phyloP scores from a whole-genome alignment of 352 stramenopile genomes.

The Pythium periplocum region DNA sequence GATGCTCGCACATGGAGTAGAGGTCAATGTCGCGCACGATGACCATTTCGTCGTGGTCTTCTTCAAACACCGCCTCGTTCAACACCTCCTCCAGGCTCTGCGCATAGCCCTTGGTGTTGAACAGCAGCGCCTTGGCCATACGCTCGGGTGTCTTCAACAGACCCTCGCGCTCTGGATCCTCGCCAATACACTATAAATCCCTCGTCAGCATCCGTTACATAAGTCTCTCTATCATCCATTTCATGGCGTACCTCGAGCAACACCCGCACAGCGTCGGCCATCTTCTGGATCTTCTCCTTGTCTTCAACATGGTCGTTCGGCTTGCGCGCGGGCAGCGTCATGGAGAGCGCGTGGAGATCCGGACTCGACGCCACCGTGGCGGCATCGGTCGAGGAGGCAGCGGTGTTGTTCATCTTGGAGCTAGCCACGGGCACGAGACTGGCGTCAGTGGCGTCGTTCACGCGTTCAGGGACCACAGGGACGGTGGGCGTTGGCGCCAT shows the following conservation, averaged over 20 bases:
- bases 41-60: constrained; percentile 99
- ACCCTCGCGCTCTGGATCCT: constrained; percentile 93
- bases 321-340: constrained; percentile 50
- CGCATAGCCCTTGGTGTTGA: constrained; percentile 95
- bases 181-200: constrained; percentile 78
- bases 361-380: neutral
- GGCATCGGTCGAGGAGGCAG: neutral
- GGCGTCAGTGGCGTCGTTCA: constrained; percentile 6
- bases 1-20: constrained; percentile 99
- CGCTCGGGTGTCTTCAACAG: constrained; percentile 95
- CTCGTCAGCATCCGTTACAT: no score
- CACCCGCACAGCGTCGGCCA: constrained; percentile 90
- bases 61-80: constrained; percentile 98
- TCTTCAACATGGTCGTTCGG: constrained; percentile 70
- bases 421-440: neutral
- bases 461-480: constrained; percentile 7
- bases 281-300: constrained; percentile 84
- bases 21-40: constrained; percentile 99
- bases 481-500: constrained; percentile 20
- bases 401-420: constrained; percentile 31
- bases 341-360: constrained; percentile 46
- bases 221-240: neutral
- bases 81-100: constrained; percentile 87
- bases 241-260: constrained; percentile 76
- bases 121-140: constrained; percentile 96